Conservation (phyloP, 1,284 basidiomycete species). For the Trametes hirsuta region DNA sequence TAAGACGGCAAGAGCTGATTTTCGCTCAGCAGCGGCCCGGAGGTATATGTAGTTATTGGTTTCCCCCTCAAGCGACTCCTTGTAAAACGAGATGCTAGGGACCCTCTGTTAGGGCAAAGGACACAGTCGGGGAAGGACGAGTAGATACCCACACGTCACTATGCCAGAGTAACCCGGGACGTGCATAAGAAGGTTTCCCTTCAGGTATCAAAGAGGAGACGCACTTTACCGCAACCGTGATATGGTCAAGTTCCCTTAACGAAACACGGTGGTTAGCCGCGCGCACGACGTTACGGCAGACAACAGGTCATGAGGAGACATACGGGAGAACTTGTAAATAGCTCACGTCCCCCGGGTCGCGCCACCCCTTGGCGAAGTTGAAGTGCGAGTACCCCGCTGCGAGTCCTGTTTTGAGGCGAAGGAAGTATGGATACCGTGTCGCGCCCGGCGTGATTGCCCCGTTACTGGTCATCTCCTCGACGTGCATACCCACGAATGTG, state of each 20-base stretch:
- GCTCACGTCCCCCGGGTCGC: not conserved
- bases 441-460: not conserved
- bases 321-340: slow-evolving; percentile 7
- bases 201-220: not conserved
- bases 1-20: not conserved
- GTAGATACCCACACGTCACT: slow-evolving; percentile 8
- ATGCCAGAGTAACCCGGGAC: not conserved
- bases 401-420: not conserved
- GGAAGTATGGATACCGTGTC: not conserved
- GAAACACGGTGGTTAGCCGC: too few relatives aligned
- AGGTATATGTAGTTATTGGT: slow-evolving; percentile 7
- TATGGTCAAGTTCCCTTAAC: not conserved
- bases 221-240: not conserved
- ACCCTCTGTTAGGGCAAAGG: too few relatives aligned
- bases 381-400: not conserved
- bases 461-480: not conserved
- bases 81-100: slow-evolving; percentile 14
- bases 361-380: slow-evolving; percentile 3
- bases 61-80: slow-evolving; percentile 9
- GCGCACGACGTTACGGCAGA: too few relatives aligned
- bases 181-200: too few relatives aligned
- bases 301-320: not conserved
- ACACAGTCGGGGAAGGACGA: not conserved
- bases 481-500: not conserved
- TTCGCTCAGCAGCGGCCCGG: not conserved